Percentiles rank a stretch among this genome's conserved stretches.
Evolutionary conservation across 2,329 filamentous ascomycete species (phyloP).

Genomic region (Pyrenochaeta sp.): DNA sequence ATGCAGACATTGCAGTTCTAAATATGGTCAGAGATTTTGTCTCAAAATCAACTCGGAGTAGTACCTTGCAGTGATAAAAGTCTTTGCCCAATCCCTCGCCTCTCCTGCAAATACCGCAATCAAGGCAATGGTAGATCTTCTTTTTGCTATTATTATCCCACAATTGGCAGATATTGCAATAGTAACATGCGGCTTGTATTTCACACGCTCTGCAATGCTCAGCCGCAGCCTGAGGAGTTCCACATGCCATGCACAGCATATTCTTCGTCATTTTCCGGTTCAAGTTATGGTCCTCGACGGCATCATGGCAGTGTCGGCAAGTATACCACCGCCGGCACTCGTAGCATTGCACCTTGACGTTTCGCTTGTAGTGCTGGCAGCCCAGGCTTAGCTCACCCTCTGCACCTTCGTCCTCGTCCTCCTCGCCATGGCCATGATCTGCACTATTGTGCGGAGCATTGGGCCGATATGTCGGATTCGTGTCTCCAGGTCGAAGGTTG

Average conservation of each 20-base stretch:
- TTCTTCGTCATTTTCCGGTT: constrained; percentile 85
- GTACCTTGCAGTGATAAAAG: constrained; percentile 96
- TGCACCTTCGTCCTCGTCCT: constrained; percentile 60
- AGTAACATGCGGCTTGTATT: constrained; percentile 83
- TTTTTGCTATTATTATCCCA: constrained; percentile 95
- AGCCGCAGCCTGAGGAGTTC: constrained; percentile 80
- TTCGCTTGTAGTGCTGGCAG: constrained; percentile 92
- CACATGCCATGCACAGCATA: constrained; percentile 98
- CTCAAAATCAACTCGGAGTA: constrained; percentile 11
- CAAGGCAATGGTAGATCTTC: constrained; percentile 93
- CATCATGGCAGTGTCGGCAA: constrained; percentile 93
- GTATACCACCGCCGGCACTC: constrained; percentile 93
- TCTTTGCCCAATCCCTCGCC: constrained; percentile 94
- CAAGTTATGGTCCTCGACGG: constrained; percentile 78
- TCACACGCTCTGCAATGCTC: constrained; percentile 82
- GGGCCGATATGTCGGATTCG: constrained; percentile 40
- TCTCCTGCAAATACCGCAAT: constrained; percentile 93
- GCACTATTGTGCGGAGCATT: constrained; percentile 17
- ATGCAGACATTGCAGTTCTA: constrained; percentile 86
- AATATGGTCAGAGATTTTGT: constrained; percentile 29
- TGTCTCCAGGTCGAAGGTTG: constrained; percentile 45
- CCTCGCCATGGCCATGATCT: constrained; percentile 56
- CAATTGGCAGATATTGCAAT: constrained; percentile 92
- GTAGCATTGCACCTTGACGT: constrained; percentile 94
- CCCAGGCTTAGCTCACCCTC: constrained; percentile 66